These are phyloP conservation scores for Roridomyces roridus DNA, from an alignment of 768 basidiomycete genomes.

Conservation along the genomic window DNA sequence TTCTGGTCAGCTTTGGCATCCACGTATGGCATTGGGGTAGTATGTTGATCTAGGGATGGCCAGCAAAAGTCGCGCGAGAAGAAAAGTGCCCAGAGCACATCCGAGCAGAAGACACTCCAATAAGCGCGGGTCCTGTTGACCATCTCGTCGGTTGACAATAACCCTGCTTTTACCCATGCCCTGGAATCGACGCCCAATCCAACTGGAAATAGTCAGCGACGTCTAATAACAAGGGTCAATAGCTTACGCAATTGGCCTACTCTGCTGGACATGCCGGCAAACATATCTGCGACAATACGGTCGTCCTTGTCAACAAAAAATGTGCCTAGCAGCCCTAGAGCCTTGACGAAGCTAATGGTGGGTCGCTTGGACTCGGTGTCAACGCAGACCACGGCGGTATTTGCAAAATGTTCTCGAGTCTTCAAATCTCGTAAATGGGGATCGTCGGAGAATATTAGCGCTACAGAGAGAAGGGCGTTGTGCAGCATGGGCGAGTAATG, in stretches of 20 bases:
- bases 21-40: constrained; percentile 39
- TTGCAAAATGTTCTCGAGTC: constrained; percentile 19
- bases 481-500: constrained; percentile 62
- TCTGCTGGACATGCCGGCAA: background rate
- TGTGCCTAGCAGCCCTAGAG: constrained; percentile 21
- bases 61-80: constrained; percentile 47
- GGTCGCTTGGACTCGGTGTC: constrained; percentile 18
- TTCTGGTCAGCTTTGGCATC: constrained; percentile 38
- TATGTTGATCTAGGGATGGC: constrained; percentile 20
- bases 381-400: constrained; percentile 15
- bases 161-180: constrained; percentile 41
- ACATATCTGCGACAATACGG: constrained; percentile 21
- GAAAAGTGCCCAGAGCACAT: constrained; percentile 49
- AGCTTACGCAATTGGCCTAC: background rate
- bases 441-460: constrained; percentile 26
- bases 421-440: constrained; percentile 18
- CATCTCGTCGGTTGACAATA: constrained; percentile 40
- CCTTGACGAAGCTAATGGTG: constrained; percentile 25
- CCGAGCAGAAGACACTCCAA: constrained; percentile 45
- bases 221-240: too few relatives aligned
- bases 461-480: constrained; percentile 47
- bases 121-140: constrained; percentile 47
- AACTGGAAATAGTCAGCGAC: constrained; percentile 31
- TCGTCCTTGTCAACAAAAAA: constrained; percentile 24
- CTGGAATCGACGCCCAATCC: constrained; percentile 46